phyloP scores from a whole-genome alignment of 2,329 filamentous ascomycete genomes.

The Trichoderma simmonsii region DNA sequence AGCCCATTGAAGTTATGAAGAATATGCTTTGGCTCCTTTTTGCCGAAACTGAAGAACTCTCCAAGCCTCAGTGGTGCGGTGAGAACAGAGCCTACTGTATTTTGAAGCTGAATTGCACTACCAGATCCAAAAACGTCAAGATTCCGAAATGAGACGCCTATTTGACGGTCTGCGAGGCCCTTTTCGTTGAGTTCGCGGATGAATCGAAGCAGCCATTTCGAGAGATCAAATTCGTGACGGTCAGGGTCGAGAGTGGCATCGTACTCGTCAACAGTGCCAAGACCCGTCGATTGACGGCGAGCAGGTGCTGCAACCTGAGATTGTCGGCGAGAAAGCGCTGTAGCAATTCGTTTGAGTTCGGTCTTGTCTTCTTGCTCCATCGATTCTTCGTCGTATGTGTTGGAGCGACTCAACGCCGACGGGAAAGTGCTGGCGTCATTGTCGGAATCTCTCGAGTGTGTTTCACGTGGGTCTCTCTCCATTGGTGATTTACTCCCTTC shows the following conservation, averaged over 20 bases:
- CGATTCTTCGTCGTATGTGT: slow-evolving; percentile 15
- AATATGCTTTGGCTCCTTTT: slow-evolving; percentile 55
- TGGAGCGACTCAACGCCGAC: slow-evolving; percentile 8
- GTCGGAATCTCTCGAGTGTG: slow-evolving; percentile 1
- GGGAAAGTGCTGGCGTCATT: slow-evolving; percentile 1
- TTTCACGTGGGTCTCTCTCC: not conserved
- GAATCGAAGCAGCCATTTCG: slow-evolving; percentile 41
- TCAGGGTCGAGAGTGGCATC: slow-evolving; percentile 38
- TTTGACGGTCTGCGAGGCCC: slow-evolving; percentile 49
- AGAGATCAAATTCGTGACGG: slow-evolving; percentile 39
- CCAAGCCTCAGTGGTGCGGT: slow-evolving; percentile 55
- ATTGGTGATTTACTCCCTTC: not conserved
- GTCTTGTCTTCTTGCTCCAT: slow-evolving; percentile 34
- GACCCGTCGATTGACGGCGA: slow-evolving; percentile 18
- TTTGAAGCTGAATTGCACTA: slow-evolving; percentile 64
- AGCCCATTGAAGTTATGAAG: slow-evolving; percentile 63
- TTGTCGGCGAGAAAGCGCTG: slow-evolving; percentile 36
- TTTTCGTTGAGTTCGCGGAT: slow-evolving; percentile 49
- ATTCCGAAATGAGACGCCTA: slow-evolving; percentile 62
- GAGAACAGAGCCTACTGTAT: slow-evolving; percentile 60
- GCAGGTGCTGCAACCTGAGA: slow-evolving; percentile 23
- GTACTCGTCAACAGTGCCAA: slow-evolving; percentile 26
- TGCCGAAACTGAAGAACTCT: slow-evolving; percentile 50
- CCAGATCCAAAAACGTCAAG: slow-evolving; percentile 66
- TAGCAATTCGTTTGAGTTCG: slow-evolving; percentile 41